These are phyloP conservation scores for Saccharomyces kudriavzevii DNA, from an alignment of 805 yeast genomes.

Conservation along the genomic window DNA sequence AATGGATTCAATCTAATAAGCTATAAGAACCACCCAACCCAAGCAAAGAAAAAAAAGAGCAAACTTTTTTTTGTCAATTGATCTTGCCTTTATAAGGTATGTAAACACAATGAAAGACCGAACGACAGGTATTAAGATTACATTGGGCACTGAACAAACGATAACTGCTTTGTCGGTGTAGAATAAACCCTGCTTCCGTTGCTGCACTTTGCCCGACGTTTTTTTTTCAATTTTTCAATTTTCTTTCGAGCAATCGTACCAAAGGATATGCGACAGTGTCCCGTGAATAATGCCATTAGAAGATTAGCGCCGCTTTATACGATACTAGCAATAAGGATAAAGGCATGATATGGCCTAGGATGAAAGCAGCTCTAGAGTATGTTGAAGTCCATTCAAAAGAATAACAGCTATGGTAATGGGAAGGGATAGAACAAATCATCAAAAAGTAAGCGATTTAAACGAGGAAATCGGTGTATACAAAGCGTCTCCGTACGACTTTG, in stretches of 20 bases:
- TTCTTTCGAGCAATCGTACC: neutral
- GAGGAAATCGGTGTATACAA: neutral
- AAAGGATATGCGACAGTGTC: neutral
- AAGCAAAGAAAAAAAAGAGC: neutral
- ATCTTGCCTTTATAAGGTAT: neutral
- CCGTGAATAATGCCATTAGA: neutral
- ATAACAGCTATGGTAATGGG: conserved; percentile 63
- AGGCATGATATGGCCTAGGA: neutral
- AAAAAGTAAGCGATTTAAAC: conserved; percentile 48
- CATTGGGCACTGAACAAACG: neutral
- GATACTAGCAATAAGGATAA: neutral
- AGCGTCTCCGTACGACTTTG: neutral
- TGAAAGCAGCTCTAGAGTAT: neutral
- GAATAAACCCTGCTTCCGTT: neutral
- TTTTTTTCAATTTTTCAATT: neutral
- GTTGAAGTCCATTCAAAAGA: conserved; percentile 13
- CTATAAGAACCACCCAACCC: neutral
- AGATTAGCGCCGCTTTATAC: neutral
- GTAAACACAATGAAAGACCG: neutral
- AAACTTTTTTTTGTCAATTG: neutral
- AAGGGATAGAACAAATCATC: conserved; percentile 61
- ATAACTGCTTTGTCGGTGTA: neutral
- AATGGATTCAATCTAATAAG: neutral
- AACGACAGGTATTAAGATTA: neutral
- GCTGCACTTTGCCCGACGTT: neutral